Evolutionary conservation across 257 asterid genomes (phyloP), one percentile per base, ranked within the genome.

Genomic region (Hygrophila difformis): DNA sequence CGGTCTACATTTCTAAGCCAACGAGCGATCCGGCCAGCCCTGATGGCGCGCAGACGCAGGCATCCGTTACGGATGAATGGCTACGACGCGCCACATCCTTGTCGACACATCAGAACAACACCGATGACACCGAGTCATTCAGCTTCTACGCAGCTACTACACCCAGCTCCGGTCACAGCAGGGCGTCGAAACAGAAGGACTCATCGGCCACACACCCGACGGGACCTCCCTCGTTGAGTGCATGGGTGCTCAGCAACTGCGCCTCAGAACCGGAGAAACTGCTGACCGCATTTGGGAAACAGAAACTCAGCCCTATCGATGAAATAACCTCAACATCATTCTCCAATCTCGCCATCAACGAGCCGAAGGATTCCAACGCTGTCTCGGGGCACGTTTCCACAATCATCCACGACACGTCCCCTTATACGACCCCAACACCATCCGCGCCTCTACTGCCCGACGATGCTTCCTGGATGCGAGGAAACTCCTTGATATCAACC

Each of bases 401-500:
- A 31, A 53, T 58, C 35, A 40, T 62, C 34, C 62, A 41, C 19
- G 64, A 55, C 51, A 19, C 74, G 16, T 26, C 70, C 28, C 61
- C 77, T 11, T 74, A 70, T 53, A 67, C 61, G 16, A 49, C 93
- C 53, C 95, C 95, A 11, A 44, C 49, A 11, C 97, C 97, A 40
- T 88, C 97, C 1, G 97, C 97, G 9, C 97, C 97, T 3, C 48
- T 73, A 10, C 60, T 88, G 48, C 95, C 94, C 0, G 93, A 78
- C 8, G 76, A 79, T 39, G 75, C 74, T 24, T 45, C 50, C 47
- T 82, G 94, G 96, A 55, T 49, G 49, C 62, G 64, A 12, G 76
- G 56, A 6, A 66, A 48, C 58, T 47, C 78, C 5, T 46, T 62
- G 24, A 13, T 19, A 20, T 61, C 62, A 17, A 48, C 65, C 0